A percentile compares a stretch with the other conserved stretches of the same genome.
Evolutionary conservation across 306 rosid genomes (phyloP).

Genomic region (Mimosa bimucronata): DNA sequence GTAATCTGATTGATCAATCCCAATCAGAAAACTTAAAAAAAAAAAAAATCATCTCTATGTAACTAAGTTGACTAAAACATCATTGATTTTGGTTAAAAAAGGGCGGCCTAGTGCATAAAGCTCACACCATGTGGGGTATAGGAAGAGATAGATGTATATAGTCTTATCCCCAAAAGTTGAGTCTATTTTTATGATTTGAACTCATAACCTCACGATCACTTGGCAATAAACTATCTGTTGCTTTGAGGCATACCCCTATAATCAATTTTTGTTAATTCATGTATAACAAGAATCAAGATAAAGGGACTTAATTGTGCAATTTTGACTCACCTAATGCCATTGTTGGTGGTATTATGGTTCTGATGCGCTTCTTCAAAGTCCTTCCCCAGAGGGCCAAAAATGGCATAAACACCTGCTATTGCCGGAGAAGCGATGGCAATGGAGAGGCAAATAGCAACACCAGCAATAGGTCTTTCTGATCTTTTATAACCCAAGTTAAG

Average conservation of each 20-base stretch:
- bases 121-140: no score
- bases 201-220: no score
- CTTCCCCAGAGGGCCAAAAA: constrained; percentile 64
- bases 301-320: background rate
- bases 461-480: constrained; percentile 50
- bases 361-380: constrained; percentile 47
- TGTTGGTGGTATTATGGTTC: constrained; percentile 20
- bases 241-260: no score
- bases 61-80: background rate
- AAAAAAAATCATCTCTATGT: background rate
- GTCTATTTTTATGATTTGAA: no score
- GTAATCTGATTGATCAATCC: background rate
- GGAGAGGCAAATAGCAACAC: constrained; percentile 50
- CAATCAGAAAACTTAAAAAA: background rate
- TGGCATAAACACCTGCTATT: constrained; percentile 51
- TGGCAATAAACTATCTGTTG: no score
- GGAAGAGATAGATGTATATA: no score
- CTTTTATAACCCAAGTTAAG: constrained; percentile 58
- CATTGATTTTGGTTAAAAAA: background rate
- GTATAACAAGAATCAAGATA: background rate
- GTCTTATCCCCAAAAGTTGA: no score
- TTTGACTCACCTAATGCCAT: background rate
- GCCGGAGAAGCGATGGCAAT: constrained; percentile 60
- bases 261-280: background rate
- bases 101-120: no score